phyloP scores from a whole-genome alignment of 2,329 filamentous ascomycete species.

The Pestalotiopsis fici region DNA sequence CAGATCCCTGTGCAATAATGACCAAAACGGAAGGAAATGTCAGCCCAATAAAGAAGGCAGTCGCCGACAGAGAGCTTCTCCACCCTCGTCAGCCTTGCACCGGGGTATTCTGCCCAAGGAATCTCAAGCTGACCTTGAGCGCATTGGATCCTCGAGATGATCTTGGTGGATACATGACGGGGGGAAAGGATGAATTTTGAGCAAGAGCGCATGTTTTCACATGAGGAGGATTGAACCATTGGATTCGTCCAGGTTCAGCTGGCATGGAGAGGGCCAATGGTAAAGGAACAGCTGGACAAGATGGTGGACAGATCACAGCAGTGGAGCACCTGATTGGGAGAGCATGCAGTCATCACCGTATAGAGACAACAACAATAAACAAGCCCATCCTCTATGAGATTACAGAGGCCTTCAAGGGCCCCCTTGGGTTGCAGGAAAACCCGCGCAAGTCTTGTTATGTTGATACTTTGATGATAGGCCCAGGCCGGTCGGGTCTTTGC shows the following conservation, averaged over 20 bases:
- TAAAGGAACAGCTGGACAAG: no score
- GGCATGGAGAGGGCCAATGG: no score
- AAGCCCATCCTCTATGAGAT: no score
- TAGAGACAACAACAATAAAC: no score
- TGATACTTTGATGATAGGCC: neutral
- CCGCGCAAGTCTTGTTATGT: neutral
- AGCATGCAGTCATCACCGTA: no score
- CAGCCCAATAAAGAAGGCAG: neutral
- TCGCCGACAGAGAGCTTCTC: neutral
- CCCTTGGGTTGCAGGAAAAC: no score
- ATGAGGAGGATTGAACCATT: no score
- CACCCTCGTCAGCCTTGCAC: neutral
- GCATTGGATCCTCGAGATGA: neutral
- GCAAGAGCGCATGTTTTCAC: neutral
- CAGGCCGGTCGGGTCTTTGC: neutral
- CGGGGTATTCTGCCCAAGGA: neutral
- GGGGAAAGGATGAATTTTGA: neutral
- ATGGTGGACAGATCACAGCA: no score
- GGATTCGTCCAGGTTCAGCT: no score
- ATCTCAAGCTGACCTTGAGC: neutral
- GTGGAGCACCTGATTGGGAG: no score
- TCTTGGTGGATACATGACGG: neutral
- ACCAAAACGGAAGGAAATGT: neutral
- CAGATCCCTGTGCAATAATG: constrained; percentile 12
- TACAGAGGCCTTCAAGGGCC: no score